Base-by-base conservation (phyloP, 2,329 filamentous ascomycete genomes). In the Epichloe gansuensis region DNA sequence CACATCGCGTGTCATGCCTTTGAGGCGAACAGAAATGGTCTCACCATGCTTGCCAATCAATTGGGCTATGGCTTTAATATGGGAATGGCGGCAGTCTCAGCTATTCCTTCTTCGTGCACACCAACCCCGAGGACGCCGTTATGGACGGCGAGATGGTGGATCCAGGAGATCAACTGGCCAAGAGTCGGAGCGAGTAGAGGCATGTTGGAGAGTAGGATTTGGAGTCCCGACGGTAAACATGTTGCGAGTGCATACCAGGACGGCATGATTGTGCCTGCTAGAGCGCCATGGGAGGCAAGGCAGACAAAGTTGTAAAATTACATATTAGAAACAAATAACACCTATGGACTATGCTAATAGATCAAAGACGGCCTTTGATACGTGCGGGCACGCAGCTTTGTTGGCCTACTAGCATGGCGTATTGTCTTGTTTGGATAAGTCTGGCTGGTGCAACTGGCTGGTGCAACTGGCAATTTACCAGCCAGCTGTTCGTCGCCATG, bases 211-310 rank as follows among this genome's bases (percentile, higher is more conserved):
- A 71, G 67, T 51, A 74, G 73, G 63, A 71, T 77, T 35, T 80
- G 76, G 76, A 79, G 75, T 53, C 76, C 76, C 0, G 57, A 62
- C 3, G 76, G 76, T 3, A 66, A 71, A 23, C 76, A 79, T 56
- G 70, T 80, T 1, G 76, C 76, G 5, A 77, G 72, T 1, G 74
- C 73, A 45, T 78, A 76, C 53, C 76, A 80, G 56, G 76, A 80
- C 54, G 76, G 75, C 3, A 68, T 77, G 9, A 55, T 71, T 25
- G 51, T 64, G 35, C 68, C 66, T 5, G 39, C 35, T 6, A 51
- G 55, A 38, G 60, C 57, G 54, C 42, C 42, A 59, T 54, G 49
- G 53, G 56, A 6, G 57, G 53, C 31, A 55, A 55, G 41, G 56
- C 31, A 50, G 11, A 23, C 52, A 17, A 67, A 61, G 55, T 45